Evolutionary conservation across 148 eudicot species (phyloP).

Genomic region (Rhododendron ovatum): DNA sequence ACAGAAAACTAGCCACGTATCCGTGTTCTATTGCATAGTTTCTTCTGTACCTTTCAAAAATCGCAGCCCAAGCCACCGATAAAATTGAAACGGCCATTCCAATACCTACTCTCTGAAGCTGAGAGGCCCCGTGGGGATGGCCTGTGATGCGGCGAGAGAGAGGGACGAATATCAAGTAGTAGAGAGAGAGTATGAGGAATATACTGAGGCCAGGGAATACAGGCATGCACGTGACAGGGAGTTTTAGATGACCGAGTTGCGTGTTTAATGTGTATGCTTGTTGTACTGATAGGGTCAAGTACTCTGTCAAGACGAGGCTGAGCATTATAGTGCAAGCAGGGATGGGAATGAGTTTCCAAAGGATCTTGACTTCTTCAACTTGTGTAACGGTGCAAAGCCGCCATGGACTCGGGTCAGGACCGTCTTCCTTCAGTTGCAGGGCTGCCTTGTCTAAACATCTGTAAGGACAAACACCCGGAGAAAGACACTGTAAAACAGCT

Average conservation of each 20-base stretch:
- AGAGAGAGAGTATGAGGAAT: constrained; percentile 71
- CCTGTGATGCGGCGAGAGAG: constrained; percentile 67
- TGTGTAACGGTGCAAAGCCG: constrained; percentile 83
- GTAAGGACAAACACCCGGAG: background rate
- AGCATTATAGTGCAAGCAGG: constrained; percentile 77
- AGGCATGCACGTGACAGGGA: constrained; percentile 94
- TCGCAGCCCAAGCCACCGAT: constrained; percentile 76
- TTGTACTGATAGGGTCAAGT: constrained; percentile 75
- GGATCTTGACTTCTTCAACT: constrained; percentile 87
- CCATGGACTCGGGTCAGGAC: constrained; percentile 56
- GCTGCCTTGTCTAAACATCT: constrained; percentile 92
- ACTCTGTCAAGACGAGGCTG: constrained; percentile 65
- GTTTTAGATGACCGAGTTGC: constrained; percentile 65
- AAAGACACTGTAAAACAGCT: background rate
- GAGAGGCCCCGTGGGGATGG: constrained; percentile 89
- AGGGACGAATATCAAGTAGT: constrained; percentile 76
- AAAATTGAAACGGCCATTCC: constrained; percentile 77
- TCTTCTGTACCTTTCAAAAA: constrained; percentile 80
- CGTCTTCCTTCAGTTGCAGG: constrained; percentile 67
- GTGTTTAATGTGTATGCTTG: constrained; percentile 87
- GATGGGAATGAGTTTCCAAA: constrained; percentile 57
- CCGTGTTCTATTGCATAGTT: constrained; percentile 57
- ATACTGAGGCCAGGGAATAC: constrained; percentile 89
- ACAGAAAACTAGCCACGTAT: constrained; percentile 54
- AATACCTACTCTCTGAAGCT: constrained; percentile 87